Conservation (phyloP, 768 basidiomycete genomes). For the Tricholoma matsutake region DNA sequence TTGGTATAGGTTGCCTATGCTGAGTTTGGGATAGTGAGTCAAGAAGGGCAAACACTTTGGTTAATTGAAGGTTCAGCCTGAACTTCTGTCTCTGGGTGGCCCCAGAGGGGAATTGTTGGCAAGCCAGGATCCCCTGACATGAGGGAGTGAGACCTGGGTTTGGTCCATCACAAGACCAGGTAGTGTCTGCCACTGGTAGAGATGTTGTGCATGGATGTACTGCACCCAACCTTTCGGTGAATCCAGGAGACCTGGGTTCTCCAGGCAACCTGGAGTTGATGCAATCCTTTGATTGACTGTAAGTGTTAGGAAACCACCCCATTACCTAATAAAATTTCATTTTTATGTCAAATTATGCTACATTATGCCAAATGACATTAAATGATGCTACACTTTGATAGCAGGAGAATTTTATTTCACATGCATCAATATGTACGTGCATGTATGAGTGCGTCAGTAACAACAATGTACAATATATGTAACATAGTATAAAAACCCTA, state of each 20-base stretch:
- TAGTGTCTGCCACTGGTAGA: not conserved
- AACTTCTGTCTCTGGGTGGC: not conserved
- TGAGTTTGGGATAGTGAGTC: not conserved
- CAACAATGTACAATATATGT: too few species aligned
- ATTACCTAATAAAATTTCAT: too few species aligned
- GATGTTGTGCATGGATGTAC: not conserved
- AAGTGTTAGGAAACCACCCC: too few species aligned
- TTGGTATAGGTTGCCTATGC: not conserved
- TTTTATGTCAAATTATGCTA: too few species aligned
- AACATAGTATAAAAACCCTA: too few species aligned
- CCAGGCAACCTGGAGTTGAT: not conserved
- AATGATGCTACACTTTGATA: too few species aligned
- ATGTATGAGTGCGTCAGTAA: too few species aligned
- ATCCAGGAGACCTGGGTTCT: not conserved
- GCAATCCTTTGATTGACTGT: too few species aligned
- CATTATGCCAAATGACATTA: too few species aligned
- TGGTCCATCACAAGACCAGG: not conserved
- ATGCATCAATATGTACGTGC: too few species aligned
- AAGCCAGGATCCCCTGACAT: not conserved
- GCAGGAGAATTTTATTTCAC: too few species aligned
- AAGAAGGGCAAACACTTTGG: not conserved
- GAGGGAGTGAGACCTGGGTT: not conserved
- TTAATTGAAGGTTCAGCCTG: not conserved
- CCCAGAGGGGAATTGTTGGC: not conserved
- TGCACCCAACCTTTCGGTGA: not conserved